phyloP scores from a whole-genome alignment of 306 rosid species.

The Quillaja saponaria region DNA sequence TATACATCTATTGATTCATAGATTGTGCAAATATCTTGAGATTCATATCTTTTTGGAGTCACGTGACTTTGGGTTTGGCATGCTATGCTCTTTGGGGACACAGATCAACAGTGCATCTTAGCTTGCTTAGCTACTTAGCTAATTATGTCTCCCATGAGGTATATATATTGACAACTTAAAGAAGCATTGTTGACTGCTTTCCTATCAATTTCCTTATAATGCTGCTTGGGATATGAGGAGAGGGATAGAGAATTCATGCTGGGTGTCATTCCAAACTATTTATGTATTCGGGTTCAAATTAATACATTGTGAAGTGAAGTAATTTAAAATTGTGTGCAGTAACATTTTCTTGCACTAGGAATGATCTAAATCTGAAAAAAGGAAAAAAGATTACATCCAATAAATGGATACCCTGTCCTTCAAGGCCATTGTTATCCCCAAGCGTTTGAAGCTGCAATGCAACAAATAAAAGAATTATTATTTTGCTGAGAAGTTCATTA shows the following conservation, averaged over 20 bases:
- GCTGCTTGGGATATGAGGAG: too few species aligned
- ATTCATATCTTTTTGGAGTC: slow-evolving; percentile 41
- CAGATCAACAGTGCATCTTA: slow-evolving; percentile 11
- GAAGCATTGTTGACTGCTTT: neutral
- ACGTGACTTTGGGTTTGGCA: slow-evolving; percentile 36
- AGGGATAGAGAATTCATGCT: neutral
- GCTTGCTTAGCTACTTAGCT: slow-evolving; percentile 10
- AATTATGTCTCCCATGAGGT: slow-evolving; percentile 23
- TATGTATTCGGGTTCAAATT: too few species aligned
- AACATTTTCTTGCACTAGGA: neutral
- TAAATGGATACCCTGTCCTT: neutral
- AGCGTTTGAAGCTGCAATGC: slow-evolving; percentile 55
- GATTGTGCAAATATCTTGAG: slow-evolving; percentile 42
- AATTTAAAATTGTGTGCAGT: neutral
- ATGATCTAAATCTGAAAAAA: too few species aligned
- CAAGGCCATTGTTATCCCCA: slow-evolving; percentile 36
- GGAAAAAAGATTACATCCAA: neutral
- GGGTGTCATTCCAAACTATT: too few species aligned
- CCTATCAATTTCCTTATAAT: neutral
- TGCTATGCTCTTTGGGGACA: slow-evolving; percentile 8
- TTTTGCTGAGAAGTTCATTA: neutral
- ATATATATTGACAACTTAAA: slow-evolving; percentile 10
- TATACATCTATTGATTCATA: slow-evolving; percentile 35
- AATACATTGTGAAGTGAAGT: neutral
- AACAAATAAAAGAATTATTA: neutral